Evolutionary conservation across 2,329 filamentous ascomycete species (phyloP).

Genomic region (Verticillium longisporum): DNA sequence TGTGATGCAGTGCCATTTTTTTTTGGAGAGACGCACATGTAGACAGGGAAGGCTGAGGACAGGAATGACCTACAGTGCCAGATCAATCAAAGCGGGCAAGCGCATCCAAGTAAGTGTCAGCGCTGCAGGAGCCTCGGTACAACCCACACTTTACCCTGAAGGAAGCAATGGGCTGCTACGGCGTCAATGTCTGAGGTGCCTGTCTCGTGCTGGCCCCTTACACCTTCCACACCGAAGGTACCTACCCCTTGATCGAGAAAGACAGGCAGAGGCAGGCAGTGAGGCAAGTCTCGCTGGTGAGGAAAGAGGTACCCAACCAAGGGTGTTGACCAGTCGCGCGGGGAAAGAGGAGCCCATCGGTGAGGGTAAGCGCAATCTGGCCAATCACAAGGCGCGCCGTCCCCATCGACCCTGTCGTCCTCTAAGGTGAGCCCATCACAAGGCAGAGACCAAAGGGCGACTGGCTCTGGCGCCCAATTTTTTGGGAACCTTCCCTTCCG

Average conservation of each 20-base stretch:
- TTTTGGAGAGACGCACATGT: background rate
- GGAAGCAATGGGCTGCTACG: background rate
- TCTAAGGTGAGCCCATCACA: slow-evolving; percentile 5
- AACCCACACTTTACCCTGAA: background rate
- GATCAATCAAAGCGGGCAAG: background rate
- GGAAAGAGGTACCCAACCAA: background rate
- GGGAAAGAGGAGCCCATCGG: slow-evolving; percentile 9
- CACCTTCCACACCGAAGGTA: background rate
- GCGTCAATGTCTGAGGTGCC: background rate
- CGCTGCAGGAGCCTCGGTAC: background rate
- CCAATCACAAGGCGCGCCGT: background rate
- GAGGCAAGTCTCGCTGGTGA: background rate
- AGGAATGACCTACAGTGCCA: background rate
- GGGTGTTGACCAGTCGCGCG: slow-evolving; percentile 4
- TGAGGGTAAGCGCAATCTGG: slow-evolving; percentile 1
- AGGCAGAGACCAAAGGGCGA: slow-evolving; percentile 4
- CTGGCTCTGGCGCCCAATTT: slow-evolving; percentile 9
- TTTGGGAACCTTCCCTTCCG: slow-evolving; percentile 9
- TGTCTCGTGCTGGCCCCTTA: background rate
- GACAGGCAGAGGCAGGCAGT: background rate
- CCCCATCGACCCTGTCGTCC: slow-evolving; percentile 7
- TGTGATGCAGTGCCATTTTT: background rate
- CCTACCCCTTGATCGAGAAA: background rate
- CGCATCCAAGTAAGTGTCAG: background rate
- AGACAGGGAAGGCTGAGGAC: background rate